These are phyloP conservation scores for Bruguiera hainesii DNA, from an alignment of 441 rosid genomes.

Conservation along the genomic window DNA sequence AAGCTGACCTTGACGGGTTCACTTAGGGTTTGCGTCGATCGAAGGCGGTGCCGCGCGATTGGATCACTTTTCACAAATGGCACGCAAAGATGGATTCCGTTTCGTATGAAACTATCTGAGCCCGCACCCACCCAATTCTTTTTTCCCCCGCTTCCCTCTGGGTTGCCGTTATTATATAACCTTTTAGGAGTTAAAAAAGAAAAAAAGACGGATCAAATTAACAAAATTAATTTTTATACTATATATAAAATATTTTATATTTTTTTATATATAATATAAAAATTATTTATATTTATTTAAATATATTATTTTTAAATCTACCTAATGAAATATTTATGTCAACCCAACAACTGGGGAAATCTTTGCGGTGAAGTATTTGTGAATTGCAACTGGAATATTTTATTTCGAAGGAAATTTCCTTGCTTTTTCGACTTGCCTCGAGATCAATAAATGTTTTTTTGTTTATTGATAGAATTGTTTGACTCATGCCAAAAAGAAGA, in stretches of 20 bases:
- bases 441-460: neutral
- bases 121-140: neutral
- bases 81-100: neutral
- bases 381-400: neutral
- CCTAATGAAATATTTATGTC: too few species aligned
- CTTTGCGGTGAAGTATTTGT: too few species aligned
- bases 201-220: too few species aligned
- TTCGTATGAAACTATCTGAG: neutral
- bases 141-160: neutral
- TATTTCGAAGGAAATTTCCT: neutral
- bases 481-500: too few species aligned
- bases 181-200: too few species aligned
- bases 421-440: neutral
- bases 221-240: too few species aligned
- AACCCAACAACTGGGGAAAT: too few species aligned
- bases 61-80: slow-evolving; percentile 2
- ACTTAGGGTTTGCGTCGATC: neutral
- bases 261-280: too few species aligned
- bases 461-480: neutral
- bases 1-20: neutral
- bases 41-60: neutral
- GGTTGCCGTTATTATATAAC: too few species aligned
- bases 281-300: too few species aligned
- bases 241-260: too few species aligned
- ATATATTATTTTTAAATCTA: neutral